Evolutionary conservation across 2,329 filamentous ascomycete species (phyloP).

Genomic region (Aureobasidium sp.): DNA sequence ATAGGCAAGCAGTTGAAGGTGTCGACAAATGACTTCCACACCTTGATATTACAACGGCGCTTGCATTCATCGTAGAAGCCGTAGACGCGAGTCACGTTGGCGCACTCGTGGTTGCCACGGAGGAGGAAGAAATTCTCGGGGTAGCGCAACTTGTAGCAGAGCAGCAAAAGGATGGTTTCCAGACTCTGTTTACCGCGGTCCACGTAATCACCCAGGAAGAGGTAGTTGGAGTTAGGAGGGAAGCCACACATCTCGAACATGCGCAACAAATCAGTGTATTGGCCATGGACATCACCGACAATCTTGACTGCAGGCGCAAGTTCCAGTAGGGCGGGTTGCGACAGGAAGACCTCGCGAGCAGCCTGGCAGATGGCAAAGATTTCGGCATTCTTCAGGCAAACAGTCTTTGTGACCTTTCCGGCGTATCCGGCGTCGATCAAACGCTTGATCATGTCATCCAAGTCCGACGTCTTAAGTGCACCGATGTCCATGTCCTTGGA

Average conservation of each 20-base stretch:
- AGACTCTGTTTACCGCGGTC: constrained; percentile 93
- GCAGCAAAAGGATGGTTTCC: constrained; percentile 82
- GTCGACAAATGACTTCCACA: constrained; percentile 97
- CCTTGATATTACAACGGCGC: constrained; percentile 87
- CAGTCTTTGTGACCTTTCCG: constrained; percentile 94
- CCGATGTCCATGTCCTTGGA: constrained; percentile 65
- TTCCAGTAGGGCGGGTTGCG: constrained; percentile 85
- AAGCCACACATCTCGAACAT: constrained; percentile 99
- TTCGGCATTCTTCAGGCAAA: constrained; percentile 95
- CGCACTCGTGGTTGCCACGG: constrained; percentile 92
- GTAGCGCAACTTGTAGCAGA: constrained; percentile 96
- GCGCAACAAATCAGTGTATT: constrained; percentile 90
- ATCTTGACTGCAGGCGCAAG: constrained; percentile 94
- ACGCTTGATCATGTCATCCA: constrained; percentile 95
- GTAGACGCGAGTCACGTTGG: constrained; percentile 90
- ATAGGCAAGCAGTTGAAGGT: constrained; percentile 95
- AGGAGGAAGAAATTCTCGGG: constrained; percentile 96
- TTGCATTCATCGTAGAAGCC: constrained; percentile 99
- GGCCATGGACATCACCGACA: constrained; percentile 91
- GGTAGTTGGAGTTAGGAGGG: constrained; percentile 80
- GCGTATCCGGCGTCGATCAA: constrained; percentile 91
- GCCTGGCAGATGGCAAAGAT: constrained; percentile 89
- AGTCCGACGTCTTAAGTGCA: constrained; percentile 82
- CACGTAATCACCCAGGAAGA: constrained; percentile 94
- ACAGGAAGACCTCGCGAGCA: constrained; percentile 79